These are phyloP conservation scores for Nyssa sinensis DNA, from an alignment of 148 eudicot genomes.

Conservation along the genomic window DNA sequence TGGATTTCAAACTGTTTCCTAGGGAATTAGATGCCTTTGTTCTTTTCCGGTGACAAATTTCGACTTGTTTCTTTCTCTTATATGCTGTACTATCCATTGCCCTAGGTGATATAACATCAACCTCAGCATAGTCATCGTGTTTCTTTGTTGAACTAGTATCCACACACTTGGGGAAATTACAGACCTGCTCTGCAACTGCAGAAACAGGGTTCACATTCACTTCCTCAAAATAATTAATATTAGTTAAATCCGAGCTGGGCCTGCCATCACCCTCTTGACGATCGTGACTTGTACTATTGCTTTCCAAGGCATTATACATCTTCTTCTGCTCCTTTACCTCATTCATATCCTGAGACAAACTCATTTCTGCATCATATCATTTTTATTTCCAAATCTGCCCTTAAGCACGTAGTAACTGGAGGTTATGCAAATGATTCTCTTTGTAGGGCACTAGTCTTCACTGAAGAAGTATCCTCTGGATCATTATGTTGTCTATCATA, in stretches of 20 bases:
- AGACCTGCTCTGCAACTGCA: not conserved
- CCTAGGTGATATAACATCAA: not conserved
- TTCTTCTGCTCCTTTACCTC: not conserved
- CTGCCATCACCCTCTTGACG: not conserved
- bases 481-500: not conserved
- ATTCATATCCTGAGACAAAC: not conserved
- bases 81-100: not conserved
- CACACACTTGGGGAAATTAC: not conserved
- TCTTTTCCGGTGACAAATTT: too few relatives aligned
- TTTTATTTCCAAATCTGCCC: not conserved
- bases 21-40: not conserved
- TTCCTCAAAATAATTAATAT: not conserved
- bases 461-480: not conserved
- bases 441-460: not conserved
- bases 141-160: not conserved
- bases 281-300: not conserved
- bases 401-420: not conserved
- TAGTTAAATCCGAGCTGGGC: not conserved
- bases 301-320: not conserved
- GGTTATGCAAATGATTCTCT: not conserved
- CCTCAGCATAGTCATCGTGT: not conserved
- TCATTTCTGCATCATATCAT: conserved; percentile 1
- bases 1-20: not conserved
- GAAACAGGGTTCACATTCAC: not conserved
- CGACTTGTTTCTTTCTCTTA: too few relatives aligned